Base-by-base conservation (phyloP, 2,329 filamentous ascomycete species). In the Aspergillaceae sp. region DNA sequence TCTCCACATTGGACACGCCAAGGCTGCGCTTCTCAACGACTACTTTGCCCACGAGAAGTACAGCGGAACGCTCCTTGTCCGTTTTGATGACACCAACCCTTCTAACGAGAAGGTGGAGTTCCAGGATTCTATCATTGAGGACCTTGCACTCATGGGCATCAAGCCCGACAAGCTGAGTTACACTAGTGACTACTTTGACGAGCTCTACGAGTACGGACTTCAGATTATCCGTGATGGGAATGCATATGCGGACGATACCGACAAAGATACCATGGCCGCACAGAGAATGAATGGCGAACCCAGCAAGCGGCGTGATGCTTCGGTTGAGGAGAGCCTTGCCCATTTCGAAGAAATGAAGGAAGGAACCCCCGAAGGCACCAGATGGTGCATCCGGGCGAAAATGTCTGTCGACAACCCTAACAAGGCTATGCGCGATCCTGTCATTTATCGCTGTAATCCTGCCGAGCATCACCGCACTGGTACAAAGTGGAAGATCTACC, bases 81-180 rank as follows among this genome's bases (percentile, higher is more conserved):
- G 92, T 49, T 92, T 98, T 62, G 92, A 98, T 64, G 92, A 98
- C 63, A 98, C 92, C 47, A 98, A 98, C 70, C 92, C 92, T 5
- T 83, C 86, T 49, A 97, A 97, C 68, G 92, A 98, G 76, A 96
- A 94, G 74, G 83, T 91, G 65, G 92, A 97, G 72, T 98, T 84
- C 66, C 84, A 97, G 65, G 89, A 97, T 69, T 79, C 89, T 4
- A 98, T 98, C 51, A 75, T 95, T 35, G 85, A 95, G 72, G 92
- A 98, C 67, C 78, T 96, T 43, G 82, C 83, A 42, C 77, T 97
- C 44, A 88, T 98, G 77, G 91, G 90, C 29, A 87, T 98, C 68
- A 87, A 86, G 70, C 87, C 90, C 26, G 91, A 96, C 67, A 78
- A 79, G 54, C 77, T 90, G 48, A 87, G 87, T 11, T 94, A 91